Evolutionary conservation across 169 alveolate species (phyloP).

Genomic region (Plasmodium malariae): DNA sequence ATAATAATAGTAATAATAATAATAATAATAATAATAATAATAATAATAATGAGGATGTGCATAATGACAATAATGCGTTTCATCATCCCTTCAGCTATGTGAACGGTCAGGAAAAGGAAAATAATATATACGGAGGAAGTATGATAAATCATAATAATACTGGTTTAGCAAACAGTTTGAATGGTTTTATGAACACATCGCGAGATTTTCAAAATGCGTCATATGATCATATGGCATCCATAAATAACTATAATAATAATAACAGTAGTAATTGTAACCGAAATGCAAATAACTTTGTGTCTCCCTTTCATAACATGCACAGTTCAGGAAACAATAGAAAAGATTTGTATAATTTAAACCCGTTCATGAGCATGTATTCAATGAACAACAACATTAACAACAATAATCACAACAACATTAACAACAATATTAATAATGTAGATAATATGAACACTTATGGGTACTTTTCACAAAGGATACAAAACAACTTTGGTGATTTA

Average conservation of each 20-base stretch:
- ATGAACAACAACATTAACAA: conserved; percentile 45
- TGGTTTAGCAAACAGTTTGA: not conserved
- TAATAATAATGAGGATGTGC: not conserved
- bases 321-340: conserved; percentile 37
- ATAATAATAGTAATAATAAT: no score
- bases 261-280: no score
- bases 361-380: conserved; percentile 66
- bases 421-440: not conserved
- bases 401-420: conserved; percentile 2
- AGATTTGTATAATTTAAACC: conserved; percentile 61
- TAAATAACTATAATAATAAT: no score
- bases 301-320: conserved; percentile 26
- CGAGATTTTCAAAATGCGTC: conserved; percentile 4
- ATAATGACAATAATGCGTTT: not conserved
- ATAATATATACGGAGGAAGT: not conserved
- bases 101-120: conserved; percentile 24
- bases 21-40: not conserved
- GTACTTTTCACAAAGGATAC: conserved; percentile 18
- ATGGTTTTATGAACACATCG: conserved; percentile 8
- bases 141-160: not conserved
- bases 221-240: not conserved
- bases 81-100: conserved; percentile 14
- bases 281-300: conserved; percentile 30
- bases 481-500: conserved; percentile 40
- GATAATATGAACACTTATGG: conserved; percentile 13